Evolutionary conservation across 495 filamentous ascomycete genomes (phyloP).

Genomic region (Penicillium mononematosum): DNA sequence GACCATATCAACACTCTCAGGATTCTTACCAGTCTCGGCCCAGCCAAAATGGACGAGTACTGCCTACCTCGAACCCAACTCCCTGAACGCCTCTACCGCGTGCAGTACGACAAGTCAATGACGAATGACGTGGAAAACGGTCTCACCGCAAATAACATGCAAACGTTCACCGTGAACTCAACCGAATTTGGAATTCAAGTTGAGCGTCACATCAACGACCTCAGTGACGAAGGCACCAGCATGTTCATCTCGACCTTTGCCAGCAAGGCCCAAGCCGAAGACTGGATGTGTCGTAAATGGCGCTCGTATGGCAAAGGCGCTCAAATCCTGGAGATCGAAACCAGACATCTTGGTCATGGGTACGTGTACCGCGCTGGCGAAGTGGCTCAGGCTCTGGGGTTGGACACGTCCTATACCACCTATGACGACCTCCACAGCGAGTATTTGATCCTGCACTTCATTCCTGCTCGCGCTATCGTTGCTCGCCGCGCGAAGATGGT

Average conservation of each 20-base stretch:
- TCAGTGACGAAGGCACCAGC: not conserved
- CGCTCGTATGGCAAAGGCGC: not conserved
- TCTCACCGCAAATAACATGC: not conserved
- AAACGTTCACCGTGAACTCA: not conserved
- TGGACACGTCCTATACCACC: not conserved
- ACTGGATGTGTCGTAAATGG: slow-evolving; percentile 2
- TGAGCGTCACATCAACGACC: not conserved
- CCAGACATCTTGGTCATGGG: not conserved
- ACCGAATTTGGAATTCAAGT: not conserved
- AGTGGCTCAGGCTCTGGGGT: not conserved
- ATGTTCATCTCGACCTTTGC: not conserved
- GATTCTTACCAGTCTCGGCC: not conserved
- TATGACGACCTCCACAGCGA: not conserved
- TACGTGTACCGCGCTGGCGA: not conserved
- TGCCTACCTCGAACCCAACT: not conserved
- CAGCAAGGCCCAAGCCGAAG: not conserved
- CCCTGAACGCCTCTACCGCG: not conserved
- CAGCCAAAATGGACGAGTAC: not conserved
- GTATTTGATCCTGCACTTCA: not conserved
- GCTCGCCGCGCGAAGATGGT: too few species aligned
- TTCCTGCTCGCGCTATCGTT: not conserved
- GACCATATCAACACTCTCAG: not conserved
- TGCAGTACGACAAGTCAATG: not conserved
- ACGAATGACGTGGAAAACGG: not conserved
- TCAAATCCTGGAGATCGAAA: slow-evolving; percentile 1